These are phyloP conservation scores for Sugiyamaella boreocaroliniensis DNA, from an alignment of 805 yeast species.

Conservation along the genomic window DNA sequence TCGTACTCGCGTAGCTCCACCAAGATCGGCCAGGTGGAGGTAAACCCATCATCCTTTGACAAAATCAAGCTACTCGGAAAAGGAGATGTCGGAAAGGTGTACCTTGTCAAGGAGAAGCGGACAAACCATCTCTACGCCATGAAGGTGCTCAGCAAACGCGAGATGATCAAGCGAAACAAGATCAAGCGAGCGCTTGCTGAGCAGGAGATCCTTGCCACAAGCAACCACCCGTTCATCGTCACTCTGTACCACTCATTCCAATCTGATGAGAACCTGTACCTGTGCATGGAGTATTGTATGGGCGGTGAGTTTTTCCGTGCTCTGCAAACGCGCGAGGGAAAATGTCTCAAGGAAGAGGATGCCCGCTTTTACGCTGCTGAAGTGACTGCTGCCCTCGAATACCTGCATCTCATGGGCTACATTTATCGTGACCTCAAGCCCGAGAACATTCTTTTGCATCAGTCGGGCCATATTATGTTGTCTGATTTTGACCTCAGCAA, in stretches of 20 bases:
- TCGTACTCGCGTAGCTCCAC: conserved; percentile 71
- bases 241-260: conserved; percentile 95
- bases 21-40: conserved; percentile 69
- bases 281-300: conserved; percentile 98
- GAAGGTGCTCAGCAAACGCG: conserved; percentile 84
- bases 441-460: conserved; percentile 88
- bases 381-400: conserved; percentile 94
- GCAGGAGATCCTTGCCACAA: conserved; percentile 90
- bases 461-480: conserved; percentile 96
- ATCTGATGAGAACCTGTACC: conserved; percentile 79
- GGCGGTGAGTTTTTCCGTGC: conserved; percentile 99
- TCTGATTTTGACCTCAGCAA: conserved; percentile 94
- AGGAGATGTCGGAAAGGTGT: conserved; percentile 98
- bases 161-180: conserved; percentile 92
- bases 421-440: conserved; percentile 96
- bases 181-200: conserved; percentile 93
- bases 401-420: conserved; percentile 92
- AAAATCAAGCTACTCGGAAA: conserved; percentile 86
- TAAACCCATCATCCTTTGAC: conserved; percentile 80
- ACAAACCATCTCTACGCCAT: conserved; percentile 78
- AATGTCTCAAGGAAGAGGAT: conserved; percentile 79
- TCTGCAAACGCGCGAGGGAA: conserved; percentile 79
- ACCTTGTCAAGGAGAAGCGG: conserved; percentile 75
- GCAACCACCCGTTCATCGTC: conserved; percentile 95
- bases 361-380: conserved; percentile 95